Evolutionary conservation across 352 stramenopile species (phyloP).

Genomic region (Phytophthora brassicae): DNA sequence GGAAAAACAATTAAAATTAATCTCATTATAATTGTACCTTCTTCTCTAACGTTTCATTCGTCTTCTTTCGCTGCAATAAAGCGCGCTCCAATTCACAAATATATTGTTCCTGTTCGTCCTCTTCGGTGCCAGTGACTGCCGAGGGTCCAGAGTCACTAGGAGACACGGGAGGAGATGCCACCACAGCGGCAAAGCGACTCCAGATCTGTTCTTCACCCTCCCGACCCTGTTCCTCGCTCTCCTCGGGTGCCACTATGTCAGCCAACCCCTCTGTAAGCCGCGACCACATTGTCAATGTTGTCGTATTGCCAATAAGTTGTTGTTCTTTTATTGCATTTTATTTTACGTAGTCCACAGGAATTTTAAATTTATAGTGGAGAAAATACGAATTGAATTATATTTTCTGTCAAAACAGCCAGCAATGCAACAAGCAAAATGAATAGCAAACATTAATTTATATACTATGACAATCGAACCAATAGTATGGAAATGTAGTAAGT

Average conservation of each 20-base stretch:
- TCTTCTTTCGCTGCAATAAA: constrained; percentile 74
- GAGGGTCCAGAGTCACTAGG: background rate
- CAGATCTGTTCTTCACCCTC: constrained; percentile 40
- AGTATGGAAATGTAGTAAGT: too few relatives aligned
- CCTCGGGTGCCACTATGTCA: constrained; percentile 71
- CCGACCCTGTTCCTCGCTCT: constrained; percentile 28
- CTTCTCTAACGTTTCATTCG: constrained; percentile 60
- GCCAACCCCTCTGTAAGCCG: constrained; percentile 57
- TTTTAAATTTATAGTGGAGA: too few relatives aligned
- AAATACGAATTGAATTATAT: too few relatives aligned
- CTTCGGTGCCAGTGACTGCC: constrained; percentile 24
- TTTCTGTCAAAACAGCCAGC: too few relatives aligned
- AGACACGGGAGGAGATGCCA: constrained; percentile 35
- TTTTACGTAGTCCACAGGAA: too few relatives aligned
- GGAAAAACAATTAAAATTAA: background rate
- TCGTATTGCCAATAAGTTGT: too few relatives aligned
- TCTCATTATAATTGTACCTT: constrained; percentile 29
- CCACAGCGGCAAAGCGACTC: constrained; percentile 46
- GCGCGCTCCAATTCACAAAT: constrained; percentile 76
- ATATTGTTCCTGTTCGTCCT: constrained; percentile 78
- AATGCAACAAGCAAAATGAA: too few relatives aligned
- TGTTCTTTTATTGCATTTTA: background rate
- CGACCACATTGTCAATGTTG: constrained; percentile 53
- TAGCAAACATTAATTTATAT: too few relatives aligned
- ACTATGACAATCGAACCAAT: too few relatives aligned